Base-by-base conservation (phyloP, 495 filamentous ascomycete species). In the Penicillium turbatum region DNA sequence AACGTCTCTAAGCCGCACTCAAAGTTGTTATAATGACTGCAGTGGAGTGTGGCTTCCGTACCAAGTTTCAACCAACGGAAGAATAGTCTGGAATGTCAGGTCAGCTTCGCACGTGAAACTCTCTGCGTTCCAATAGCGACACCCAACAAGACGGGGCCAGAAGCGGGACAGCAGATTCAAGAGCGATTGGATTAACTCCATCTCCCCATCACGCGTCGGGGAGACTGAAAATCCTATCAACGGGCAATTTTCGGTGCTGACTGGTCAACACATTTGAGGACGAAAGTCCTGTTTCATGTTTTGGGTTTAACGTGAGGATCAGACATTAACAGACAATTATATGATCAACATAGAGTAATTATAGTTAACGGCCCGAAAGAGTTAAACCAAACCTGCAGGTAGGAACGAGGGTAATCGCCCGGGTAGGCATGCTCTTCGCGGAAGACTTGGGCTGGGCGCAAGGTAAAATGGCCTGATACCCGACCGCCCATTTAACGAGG, bases 21-120 rank as follows among this genome's bases (percentile, higher is more conserved):
- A 45, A 44, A 40, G n/a, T 51, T 51, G 55, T 49, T 57, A 54
- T 46, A 41, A 60, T 24, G 51, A 57, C 54, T 34, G 46, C 42
- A 13, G 53, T 47, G 57, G 48, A 29, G 57, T n/a, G 35, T 55
- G 24, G 29, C 43, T 49, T 51, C 54, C 46, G 43, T 59, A 56
- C 21, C 21, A 24, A n/a, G 21, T 24, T 24, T 24, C 21, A 24
- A 4, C 21, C 21, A 24, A 24, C 21, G 21, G 21, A 12, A 34
- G 26, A 27, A 43, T 5, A 43, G 27, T 15, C 19, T 19, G 29
- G 50, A 29, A 41, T 45, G 39, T 41, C 35, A 31, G 35, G 40
- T 29, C 29, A 17, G 16, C 9, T 27, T 46, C 12, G 13, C 19
- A 2, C 1, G 13, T 1, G 31, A 19, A n/a, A 17, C 12, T 24